Base-by-base conservation (phyloP, 768 basidiomycete genomes). In the Boletus barrowsii region DNA sequence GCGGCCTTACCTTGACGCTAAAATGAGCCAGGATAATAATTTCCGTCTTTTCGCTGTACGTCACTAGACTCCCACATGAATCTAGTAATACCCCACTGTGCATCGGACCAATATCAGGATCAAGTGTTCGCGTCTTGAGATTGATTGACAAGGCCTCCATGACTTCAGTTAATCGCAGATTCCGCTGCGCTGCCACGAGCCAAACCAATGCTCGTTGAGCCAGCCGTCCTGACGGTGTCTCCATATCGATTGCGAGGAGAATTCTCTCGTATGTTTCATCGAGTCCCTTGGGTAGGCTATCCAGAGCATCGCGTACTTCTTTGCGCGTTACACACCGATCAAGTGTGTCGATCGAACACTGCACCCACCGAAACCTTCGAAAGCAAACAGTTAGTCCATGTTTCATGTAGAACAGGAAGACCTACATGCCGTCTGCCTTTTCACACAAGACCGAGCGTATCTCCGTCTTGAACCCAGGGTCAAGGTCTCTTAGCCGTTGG, bases 11-110 rank as follows among this genome's bases (percentile, higher is more conserved):
- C 45, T 37, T 55, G 17, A 47, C 53, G 13, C 53, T 56, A 9
- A 15, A 41, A 11, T 56, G 53, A n/a, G 55, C 41, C 15, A 56
- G 33, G 5, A 54, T 54, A 9, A 56, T 37, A 3, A 47, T n/a
- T 2, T 2, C 52, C 18, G 52, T 55, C n/a, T 47, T 36, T 40
- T 42, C 33, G 10, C 5, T 41, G 13, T 54, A 56, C 2, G 55
- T 55, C 18, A 56, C 44, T 7, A 56, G 20, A 17, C 51, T 56
- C n/a, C 55, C 44, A 18, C 55, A 56, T 1, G 55, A 44, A 37
- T 55, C 51, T 39, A 56, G n/a, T 26, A 55, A 42, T 0, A 40
- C 44, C 10, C 53, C 44, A 15, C 4, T 36, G 13, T 56, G 55
- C 55, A 56, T 55, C 14, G 55, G 55, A 11, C 44, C 26, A 4